Evolutionary conservation across 352 stramenopile genomes (phyloP).

Genomic region (Globisporangium ultimum): DNA sequence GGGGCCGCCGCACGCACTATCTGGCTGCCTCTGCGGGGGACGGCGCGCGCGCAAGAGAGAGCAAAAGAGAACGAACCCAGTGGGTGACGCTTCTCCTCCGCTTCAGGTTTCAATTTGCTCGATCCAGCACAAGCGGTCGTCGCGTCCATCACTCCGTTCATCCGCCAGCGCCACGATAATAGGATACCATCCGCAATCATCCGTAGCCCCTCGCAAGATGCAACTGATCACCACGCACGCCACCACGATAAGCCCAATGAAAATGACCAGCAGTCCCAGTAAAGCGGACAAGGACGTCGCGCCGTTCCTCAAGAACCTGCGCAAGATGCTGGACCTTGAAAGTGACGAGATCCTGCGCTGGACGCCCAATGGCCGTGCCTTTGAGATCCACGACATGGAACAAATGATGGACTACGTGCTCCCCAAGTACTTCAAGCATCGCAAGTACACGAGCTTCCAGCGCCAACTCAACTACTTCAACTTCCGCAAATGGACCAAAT

Average conservation of each 20-base stretch:
- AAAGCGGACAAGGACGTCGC: conserved; percentile 41
- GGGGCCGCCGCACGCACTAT: background rate
- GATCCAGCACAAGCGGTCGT: background rate
- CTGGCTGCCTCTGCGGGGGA: background rate
- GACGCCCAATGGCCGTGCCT: conserved; percentile 55
- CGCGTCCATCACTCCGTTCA: background rate
- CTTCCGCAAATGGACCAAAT: conserved; percentile 91
- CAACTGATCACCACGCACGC: conserved; percentile 5
- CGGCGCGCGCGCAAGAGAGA: background rate
- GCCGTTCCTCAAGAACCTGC: conserved; percentile 64
- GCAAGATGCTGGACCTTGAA: conserved; percentile 60
- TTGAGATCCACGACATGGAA: conserved; percentile 79
- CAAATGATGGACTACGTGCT: conserved; percentile 83
- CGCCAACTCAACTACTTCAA: conserved; percentile 94
- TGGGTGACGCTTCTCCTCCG: background rate
- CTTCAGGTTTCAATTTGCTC: conserved; percentile 10
- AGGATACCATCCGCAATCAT: too few relatives aligned
- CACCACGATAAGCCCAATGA: background rate
- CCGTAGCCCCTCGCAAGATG: background rate
- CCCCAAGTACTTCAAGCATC: conserved; percentile 94
- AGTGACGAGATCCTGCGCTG: conserved; percentile 54
- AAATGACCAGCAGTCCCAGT: conserved; percentile 1
- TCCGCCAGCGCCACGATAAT: background rate
- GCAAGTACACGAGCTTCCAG: conserved; percentile 93
- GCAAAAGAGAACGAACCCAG: background rate